phyloP scores from a whole-genome alignment of 179 eudicot species.

The Silene coronaria region DNA sequence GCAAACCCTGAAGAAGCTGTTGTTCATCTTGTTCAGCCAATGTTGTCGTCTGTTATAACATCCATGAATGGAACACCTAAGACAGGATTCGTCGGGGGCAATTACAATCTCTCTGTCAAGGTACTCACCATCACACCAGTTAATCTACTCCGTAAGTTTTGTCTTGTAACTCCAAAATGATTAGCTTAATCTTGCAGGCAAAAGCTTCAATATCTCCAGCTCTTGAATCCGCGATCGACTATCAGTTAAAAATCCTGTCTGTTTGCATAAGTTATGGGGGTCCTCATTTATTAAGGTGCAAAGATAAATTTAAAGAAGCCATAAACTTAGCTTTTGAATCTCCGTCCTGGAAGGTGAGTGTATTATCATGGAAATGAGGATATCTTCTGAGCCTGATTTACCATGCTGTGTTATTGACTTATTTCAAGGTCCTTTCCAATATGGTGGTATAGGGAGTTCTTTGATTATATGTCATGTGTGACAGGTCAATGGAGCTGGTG shows the following conservation, averaged over 20 bases:
- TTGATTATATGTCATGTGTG: slow-evolving; percentile 22
- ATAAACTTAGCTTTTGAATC: slow-evolving; percentile 75
- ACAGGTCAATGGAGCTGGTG: slow-evolving; percentile 97
- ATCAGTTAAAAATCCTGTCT: slow-evolving; percentile 84
- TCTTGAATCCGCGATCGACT: slow-evolving; percentile 79
- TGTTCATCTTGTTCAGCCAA: slow-evolving; percentile 70
- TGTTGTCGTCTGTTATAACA: slow-evolving; percentile 57
- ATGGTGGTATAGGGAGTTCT: slow-evolving; percentile 11
- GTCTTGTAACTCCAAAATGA: neutral
- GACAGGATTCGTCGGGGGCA: slow-evolving; percentile 68
- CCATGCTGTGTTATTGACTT: too few species aligned
- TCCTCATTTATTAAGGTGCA: slow-evolving; percentile 61
- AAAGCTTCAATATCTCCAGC: slow-evolving; percentile 83
- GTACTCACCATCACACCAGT: slow-evolving; percentile 30
- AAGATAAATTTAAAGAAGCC: slow-evolving; percentile 71
- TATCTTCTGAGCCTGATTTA: neutral
- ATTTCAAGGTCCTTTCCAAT: slow-evolving; percentile 6
- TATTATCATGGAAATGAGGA: neutral
- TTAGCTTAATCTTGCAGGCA: slow-evolving; percentile 39
- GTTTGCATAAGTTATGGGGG: slow-evolving; percentile 92
- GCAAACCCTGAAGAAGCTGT: slow-evolving; percentile 78
- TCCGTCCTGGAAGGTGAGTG: slow-evolving; percentile 91
- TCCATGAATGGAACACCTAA: slow-evolving; percentile 77
- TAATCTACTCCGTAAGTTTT: neutral
- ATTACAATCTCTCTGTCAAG: slow-evolving; percentile 49